Base-by-base conservation (phyloP, 805 yeast genomes). In the Clavispora santaluciae region DNA sequence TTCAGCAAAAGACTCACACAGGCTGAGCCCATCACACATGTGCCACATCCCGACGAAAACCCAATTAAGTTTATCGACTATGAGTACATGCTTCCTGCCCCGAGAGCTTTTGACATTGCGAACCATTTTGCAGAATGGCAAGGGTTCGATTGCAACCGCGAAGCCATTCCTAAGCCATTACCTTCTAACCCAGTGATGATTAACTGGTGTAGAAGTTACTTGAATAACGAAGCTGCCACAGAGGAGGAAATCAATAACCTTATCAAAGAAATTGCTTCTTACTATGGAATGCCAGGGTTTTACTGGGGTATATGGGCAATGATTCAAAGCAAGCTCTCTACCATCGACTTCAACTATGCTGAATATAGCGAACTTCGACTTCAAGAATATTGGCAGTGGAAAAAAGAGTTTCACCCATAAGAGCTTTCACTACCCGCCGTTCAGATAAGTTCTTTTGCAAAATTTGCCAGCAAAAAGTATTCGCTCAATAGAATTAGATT, bases 251-350 rank as follows among this genome's bases (percentile, higher is more conserved):
- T 81, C 5, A 69, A 69, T 39, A 47, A 44, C 1, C 60, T 83
- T 22, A 73, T 83, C 16, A 59, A 64, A 10, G 90, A 84, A 55
- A 71, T 85, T 17, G 59, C 66, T 11, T 57, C 71, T 4, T 83
- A 75, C 66, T 85, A 82, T 65, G 93, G 93, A 0, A 61, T 84
- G 61, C 93, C 93, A 0, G 93, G 91, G 1, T 81, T 84, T 53
- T 84, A 82, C 57, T 84, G 93, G 93, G 90, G 91, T 1, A 72
- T 85, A 8, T 84, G 93, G 93, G 79, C 89, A 2, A 81, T 80
- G 44, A 84, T 85, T 39, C 93, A 84, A 59, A 71, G 83, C 44
- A 73, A 73, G 40, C 76, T 81, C 17, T 81, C 88, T 2, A 72
- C 76, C 22, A 83, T 84, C 35, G 91, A 85, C 50, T 84, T 84